Conservation (phyloP, 768 basidiomycete species). For the Amanita thiersii region DNA sequence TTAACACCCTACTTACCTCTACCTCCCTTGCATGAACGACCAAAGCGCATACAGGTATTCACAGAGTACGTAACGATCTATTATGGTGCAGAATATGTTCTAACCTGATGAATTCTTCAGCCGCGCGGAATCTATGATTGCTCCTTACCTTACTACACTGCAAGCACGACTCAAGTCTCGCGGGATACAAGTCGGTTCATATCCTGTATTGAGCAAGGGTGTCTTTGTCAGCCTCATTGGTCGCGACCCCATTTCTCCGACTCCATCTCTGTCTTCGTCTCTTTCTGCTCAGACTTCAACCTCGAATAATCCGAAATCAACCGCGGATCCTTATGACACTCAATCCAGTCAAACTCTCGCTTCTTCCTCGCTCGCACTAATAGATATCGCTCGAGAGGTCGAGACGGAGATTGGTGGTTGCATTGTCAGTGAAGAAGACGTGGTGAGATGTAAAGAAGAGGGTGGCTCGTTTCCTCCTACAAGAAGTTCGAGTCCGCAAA, state of each 20-base stretch:
- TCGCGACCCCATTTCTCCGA: constrained; percentile 12
- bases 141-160: constrained; percentile 78
- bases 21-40: constrained; percentile 66
- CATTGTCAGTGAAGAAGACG: constrained; percentile 59
- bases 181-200: constrained; percentile 78
- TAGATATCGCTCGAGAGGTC: constrained; percentile 54
- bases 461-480: constrained; percentile 21
- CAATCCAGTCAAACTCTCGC: constrained; percentile 29
- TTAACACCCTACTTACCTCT: constrained; percentile 71
- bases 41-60: constrained; percentile 75
- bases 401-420: constrained; percentile 49
- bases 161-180: constrained; percentile 66
- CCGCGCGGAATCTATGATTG: constrained; percentile 72
- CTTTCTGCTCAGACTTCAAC: constrained; percentile 8
- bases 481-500: not conserved
- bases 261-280: constrained; percentile 6
- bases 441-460: constrained; percentile 39
- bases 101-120: constrained; percentile 15
- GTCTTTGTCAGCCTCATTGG: constrained; percentile 73
- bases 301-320: not conserved
- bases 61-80: constrained; percentile 46
- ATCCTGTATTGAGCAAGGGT: constrained; percentile 54
- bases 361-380: constrained; percentile 39
- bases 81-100: not conserved
- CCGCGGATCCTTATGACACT: constrained; percentile 15